A percentile compares a stretch with the other conserved stretches of the same genome.
Conservation (phyloP, 2,329 filamentous ascomycete genomes). For the Cercospora sp. region DNA sequence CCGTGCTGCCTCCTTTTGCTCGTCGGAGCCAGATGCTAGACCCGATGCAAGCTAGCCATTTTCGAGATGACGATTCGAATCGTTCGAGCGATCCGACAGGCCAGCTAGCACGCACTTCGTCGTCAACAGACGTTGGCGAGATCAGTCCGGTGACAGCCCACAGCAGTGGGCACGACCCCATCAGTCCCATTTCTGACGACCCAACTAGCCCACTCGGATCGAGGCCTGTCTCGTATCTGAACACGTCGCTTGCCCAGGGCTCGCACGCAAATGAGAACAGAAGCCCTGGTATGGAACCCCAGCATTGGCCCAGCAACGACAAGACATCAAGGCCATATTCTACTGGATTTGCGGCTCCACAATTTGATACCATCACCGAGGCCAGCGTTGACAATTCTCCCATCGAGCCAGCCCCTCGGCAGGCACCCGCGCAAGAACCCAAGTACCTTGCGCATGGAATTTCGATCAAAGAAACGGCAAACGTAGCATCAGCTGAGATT, state of each 20-base stretch:
- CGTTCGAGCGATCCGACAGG: slow-evolving; percentile 32
- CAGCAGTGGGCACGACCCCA: slow-evolving; percentile 17
- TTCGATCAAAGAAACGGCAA: slow-evolving; percentile 12
- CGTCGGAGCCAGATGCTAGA: slow-evolving; percentile 38
- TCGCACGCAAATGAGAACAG: slow-evolving; percentile 13
- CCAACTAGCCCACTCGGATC: slow-evolving; percentile 18
- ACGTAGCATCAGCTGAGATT: background rate
- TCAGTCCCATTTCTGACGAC: slow-evolving; percentile 24
- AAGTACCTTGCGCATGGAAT: slow-evolving; percentile 14
- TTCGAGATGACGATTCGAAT: slow-evolving; percentile 31
- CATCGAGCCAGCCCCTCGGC: slow-evolving; percentile 7
- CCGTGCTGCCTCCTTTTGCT: slow-evolving; percentile 39
- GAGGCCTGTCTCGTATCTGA: slow-evolving; percentile 25
- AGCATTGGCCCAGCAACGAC: slow-evolving; percentile 6
- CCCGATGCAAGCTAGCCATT: slow-evolving; percentile 31
- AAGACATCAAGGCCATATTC: slow-evolving; percentile 19
- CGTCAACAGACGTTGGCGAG: slow-evolving; percentile 23
- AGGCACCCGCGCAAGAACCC: slow-evolving; percentile 5
- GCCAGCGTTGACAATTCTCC: slow-evolving; percentile 23
- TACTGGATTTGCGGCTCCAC: slow-evolving; percentile 22
- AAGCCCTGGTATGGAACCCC: slow-evolving; percentile 5
- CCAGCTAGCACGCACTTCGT: slow-evolving; percentile 20
- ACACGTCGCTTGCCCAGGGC: slow-evolving; percentile 9
- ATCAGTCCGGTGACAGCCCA: slow-evolving; percentile 31
- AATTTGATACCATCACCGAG: slow-evolving; percentile 24